Evolutionary conservation across 495 filamentous ascomycete species (phyloP), one percentile per base, ranked within the genome.

Genomic region (Usnea hakonensis): DNA sequence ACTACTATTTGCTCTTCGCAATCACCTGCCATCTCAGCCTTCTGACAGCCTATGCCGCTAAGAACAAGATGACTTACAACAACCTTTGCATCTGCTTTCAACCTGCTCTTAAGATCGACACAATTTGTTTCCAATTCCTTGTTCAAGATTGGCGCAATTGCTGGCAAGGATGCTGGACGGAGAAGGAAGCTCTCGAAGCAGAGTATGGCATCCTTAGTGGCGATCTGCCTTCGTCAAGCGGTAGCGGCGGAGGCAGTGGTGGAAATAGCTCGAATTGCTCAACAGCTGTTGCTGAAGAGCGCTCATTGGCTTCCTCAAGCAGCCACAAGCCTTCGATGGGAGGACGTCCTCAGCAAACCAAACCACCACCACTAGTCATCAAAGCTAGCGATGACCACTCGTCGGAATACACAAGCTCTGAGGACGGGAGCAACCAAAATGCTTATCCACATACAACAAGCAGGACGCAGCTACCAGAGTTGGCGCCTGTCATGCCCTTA

Each of bases 81-180:
- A 95, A 95, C 65, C 83, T 96, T 2, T 92, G 89, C 75, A 91
- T 95, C 65, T 96, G 91, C 78, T 95, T 96, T 75, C 90, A 94
- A 77, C 91, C 91, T 6, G 94, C 89, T 73, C 87, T 96, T 81
- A 91, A 90, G 68, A 92, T 96, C 48, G 91, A 96, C 71, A 81
- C 83, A 5, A 91, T 89, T 70, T 93, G 89, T 75, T 96, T 96
- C 79, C 86, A 90, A 56, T 95, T 93, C 69, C 79, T 96, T 36
- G 90, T 96, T 37, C 87, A 88, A 68, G 86, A 96, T 72, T 96
- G 91, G 91, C 83, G 88, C 64, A 86, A 92, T 54, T 96, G 91
- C 76, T 96, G 91, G 91, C 90, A 93, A 69, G 91, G 91, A 3
- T 96, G 91, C 77, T 90, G 84, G 80, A 95, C 87, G n/a, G 91